Evolutionary conservation across 192 early-diverging fungal species (phyloP).

Genomic region (Dimargaris cristalligena): DNA sequence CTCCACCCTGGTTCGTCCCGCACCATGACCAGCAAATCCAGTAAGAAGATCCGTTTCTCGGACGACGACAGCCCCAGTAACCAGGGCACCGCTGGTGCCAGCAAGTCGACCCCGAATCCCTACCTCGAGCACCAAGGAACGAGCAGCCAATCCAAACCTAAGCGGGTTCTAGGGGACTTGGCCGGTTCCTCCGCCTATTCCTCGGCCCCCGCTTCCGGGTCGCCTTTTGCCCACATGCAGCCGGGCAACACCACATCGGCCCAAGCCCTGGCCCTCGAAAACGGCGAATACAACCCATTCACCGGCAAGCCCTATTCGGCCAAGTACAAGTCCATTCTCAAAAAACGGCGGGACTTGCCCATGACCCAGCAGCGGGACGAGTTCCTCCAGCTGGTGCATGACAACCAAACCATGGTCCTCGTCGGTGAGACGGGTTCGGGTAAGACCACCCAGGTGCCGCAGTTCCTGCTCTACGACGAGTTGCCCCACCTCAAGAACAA

Average conservation of each 20-base stretch:
- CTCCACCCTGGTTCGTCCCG: too few relatives aligned
- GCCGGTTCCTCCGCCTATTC: too few relatives aligned
- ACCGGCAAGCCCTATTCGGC: conserved; percentile 60
- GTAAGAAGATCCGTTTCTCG: too few relatives aligned
- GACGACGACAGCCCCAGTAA: too few relatives aligned
- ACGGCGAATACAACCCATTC: conserved; percentile 57
- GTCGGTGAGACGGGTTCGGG: conserved; percentile 97
- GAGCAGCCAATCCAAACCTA: too few relatives aligned
- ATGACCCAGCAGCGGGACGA: conserved; percentile 84
- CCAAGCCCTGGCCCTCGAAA: conserved; percentile 65
- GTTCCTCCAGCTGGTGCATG: conserved; percentile 83
- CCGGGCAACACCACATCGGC: conserved; percentile 69
- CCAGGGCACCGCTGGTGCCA: too few relatives aligned
- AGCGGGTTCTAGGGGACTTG: too few relatives aligned
- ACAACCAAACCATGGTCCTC: conserved; percentile 84
- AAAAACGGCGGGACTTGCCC: conserved; percentile 72
- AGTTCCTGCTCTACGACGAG: conserved; percentile 83
- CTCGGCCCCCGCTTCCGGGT: too few relatives aligned
- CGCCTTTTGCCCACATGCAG: conserved; percentile 32
- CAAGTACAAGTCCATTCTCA: conserved; percentile 75
- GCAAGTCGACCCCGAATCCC: too few relatives aligned
- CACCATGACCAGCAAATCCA: too few relatives aligned
- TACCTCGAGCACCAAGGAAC: too few relatives aligned
- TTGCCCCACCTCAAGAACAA: conserved; percentile 75
- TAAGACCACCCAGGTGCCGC: conserved; percentile 98